A percentile compares a stretch with the other conserved stretches of the same genome.
Evolutionary conservation across 371 early-diverging fungal genomes (phyloP).

Genomic region (Massospora cicadina): DNA sequence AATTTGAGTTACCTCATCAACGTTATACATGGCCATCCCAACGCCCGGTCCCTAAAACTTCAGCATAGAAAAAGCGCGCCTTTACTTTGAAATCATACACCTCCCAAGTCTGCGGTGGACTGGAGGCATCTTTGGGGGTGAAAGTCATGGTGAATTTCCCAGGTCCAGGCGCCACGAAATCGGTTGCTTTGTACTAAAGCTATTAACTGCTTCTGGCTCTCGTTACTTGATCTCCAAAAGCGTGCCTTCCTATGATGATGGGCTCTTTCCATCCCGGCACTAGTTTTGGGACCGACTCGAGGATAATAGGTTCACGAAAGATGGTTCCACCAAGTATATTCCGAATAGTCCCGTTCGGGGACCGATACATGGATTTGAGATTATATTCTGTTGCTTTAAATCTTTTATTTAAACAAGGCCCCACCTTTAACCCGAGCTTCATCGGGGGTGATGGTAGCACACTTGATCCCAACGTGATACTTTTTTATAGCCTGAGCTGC

Average conservation of each 20-base stretch:
- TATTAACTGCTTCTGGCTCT: not conserved
- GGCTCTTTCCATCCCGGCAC: constrained; percentile 92
- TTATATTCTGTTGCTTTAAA: constrained; percentile 49
- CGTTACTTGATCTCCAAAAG: constrained; percentile 89
- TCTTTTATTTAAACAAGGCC: not conserved
- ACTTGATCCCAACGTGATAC: constrained; percentile 96
- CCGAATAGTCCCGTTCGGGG: constrained; percentile 94
- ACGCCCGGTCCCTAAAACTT: constrained; percentile 50
- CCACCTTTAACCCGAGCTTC: constrained; percentile 79
- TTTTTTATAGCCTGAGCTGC: constrained; percentile 91
- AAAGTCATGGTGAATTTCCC: constrained; percentile 79
- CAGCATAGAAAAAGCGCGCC: constrained; percentile 2
- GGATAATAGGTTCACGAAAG: constrained; percentile 92
- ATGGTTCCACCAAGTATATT: constrained; percentile 94
- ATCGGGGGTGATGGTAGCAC: constrained; percentile 98
- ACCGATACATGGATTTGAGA: constrained; percentile 90
- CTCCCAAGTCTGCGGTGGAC: constrained; percentile 30
- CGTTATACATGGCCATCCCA: constrained; percentile 91
- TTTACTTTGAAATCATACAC: constrained; percentile 58
- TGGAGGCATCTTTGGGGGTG: constrained; percentile 64
- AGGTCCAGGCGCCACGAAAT: constrained; percentile 72
- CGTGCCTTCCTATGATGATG: constrained; percentile 91
- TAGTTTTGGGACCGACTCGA: constrained; percentile 72
- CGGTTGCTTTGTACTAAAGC: constrained; percentile 77
- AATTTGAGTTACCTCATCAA: constrained; percentile 29